Conservation (phyloP, 371 early-diverging fungal species). For the Syncephalastrum racemosum region DNA sequence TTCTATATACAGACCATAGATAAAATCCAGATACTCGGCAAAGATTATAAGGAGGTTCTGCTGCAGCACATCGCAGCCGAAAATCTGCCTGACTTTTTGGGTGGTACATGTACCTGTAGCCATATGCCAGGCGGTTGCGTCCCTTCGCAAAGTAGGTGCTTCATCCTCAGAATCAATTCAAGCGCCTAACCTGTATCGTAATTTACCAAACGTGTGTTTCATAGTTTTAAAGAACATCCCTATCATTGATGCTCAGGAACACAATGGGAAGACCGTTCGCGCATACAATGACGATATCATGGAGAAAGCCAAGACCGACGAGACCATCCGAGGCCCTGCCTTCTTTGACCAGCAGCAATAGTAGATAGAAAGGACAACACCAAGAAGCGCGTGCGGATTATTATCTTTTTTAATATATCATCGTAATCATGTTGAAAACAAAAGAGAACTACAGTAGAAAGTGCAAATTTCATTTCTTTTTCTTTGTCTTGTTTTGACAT, state of each 20-base stretch:
- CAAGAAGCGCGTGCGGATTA: too few species aligned
- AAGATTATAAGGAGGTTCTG: slow-evolving; percentile 63
- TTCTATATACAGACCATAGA: slow-evolving; percentile 52
- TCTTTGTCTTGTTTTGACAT: too few species aligned
- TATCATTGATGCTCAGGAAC: slow-evolving; percentile 20
- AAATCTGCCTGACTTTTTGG: slow-evolving; percentile 74
- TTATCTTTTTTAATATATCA: too few species aligned
- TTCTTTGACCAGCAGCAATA: neutral
- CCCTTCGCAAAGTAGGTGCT: slow-evolving; percentile 46
- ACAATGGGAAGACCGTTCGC: slow-evolving; percentile 28
- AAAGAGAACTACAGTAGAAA: too few species aligned
- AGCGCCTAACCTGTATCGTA: neutral
- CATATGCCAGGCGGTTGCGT: slow-evolving; percentile 81
- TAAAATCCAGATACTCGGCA: slow-evolving; percentile 78
- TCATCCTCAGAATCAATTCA: neutral
- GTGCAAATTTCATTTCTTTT: too few species aligned
- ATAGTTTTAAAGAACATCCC: slow-evolving; percentile 39
- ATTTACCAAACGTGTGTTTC: neutral
- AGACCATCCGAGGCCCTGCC: slow-evolving; percentile 8
- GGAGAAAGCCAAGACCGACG: slow-evolving; percentile 29
- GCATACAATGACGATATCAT: slow-evolving; percentile 40
- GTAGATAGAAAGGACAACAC: slow-evolving; percentile 1
- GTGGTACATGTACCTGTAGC: slow-evolving; percentile 77
- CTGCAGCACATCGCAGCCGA: slow-evolving; percentile 74
- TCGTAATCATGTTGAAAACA: too few species aligned